Percentiles rank a stretch among this genome's conserved stretches.
Conservation (phyloP, 148 eudicot species). For the Polygonum aviculare region DNA sequence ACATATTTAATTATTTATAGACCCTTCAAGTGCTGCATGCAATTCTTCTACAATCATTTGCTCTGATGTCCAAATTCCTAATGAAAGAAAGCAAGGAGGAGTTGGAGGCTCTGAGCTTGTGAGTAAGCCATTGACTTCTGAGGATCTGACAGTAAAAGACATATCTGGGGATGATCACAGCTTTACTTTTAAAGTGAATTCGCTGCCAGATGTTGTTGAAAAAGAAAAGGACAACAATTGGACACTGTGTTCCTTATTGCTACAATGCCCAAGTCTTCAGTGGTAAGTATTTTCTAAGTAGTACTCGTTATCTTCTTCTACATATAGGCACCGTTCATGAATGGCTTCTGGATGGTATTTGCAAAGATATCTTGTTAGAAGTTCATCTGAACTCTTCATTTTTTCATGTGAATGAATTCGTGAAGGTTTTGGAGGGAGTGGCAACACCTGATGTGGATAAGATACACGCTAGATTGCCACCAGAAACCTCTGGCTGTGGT, state of each 20-base stretch:
- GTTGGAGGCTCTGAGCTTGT: conserved; percentile 19
- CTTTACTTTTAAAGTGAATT: conserved; percentile 59
- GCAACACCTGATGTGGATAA: conserved; percentile 7
- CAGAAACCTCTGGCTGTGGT: conserved; percentile 24
- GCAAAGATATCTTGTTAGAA: background rate
- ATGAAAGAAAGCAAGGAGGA: conserved; percentile 22
- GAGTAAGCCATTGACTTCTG: conserved; percentile 15
- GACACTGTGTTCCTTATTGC: conserved; percentile 29
- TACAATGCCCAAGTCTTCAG: conserved; percentile 24
- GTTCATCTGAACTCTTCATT: background rate
- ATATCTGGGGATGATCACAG: conserved; percentile 34
- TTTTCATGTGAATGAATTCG: background rate
- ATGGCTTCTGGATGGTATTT: background rate
- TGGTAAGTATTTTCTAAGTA: conserved; percentile 16
- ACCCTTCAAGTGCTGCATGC: conserved; percentile 29
- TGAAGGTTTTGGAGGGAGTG: conserved; percentile 12
- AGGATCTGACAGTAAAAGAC: conserved; percentile 23
- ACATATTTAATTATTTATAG: conserved; percentile 8
- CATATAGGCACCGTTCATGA: background rate
- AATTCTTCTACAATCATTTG: conserved; percentile 31
- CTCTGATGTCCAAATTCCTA: conserved; percentile 29
- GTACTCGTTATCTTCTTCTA: background rate
- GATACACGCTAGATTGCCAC: conserved; percentile 9
- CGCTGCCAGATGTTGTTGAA: conserved; percentile 37
- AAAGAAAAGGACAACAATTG: conserved; percentile 26